Conservation (phyloP, 495 filamentous ascomycete species). For the Bryoglossum gracile region DNA sequence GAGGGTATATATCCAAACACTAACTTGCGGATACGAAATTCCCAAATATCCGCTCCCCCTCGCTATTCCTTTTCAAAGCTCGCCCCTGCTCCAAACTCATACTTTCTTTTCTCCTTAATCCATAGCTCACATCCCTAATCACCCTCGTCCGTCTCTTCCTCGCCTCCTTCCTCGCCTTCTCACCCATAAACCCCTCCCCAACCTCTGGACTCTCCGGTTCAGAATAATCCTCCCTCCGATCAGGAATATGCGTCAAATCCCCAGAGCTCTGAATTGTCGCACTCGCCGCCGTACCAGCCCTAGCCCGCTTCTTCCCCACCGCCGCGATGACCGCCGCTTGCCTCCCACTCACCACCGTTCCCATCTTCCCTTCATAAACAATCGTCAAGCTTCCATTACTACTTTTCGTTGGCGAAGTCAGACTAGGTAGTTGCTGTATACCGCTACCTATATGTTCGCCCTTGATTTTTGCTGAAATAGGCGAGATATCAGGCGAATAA, state of each 20-base stretch:
- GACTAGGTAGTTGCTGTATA: no score
- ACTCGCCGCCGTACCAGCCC: neutral
- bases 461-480: neutral
- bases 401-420: neutral
- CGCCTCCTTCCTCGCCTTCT: neutral
- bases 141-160: neutral
- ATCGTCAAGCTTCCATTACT: neutral
- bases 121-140: neutral
- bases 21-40: neutral
- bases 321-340: constrained; percentile 9
- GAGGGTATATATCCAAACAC: no score
- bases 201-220: neutral
- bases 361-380: neutral
- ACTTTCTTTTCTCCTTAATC: neutral
- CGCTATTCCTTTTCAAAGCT: neutral
- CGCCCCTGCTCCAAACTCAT: neutral
- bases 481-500: neutral
- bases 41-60: neutral
- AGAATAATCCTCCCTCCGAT: neutral
- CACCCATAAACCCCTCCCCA: neutral
- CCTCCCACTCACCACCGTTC: neutral
- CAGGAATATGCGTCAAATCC: neutral
- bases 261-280: neutral
- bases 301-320: constrained; percentile 1
- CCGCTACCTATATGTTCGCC: no score